Base-by-base conservation (phyloP, 169 alveolate species). In the Plasmodium billcollinsi region DNA sequence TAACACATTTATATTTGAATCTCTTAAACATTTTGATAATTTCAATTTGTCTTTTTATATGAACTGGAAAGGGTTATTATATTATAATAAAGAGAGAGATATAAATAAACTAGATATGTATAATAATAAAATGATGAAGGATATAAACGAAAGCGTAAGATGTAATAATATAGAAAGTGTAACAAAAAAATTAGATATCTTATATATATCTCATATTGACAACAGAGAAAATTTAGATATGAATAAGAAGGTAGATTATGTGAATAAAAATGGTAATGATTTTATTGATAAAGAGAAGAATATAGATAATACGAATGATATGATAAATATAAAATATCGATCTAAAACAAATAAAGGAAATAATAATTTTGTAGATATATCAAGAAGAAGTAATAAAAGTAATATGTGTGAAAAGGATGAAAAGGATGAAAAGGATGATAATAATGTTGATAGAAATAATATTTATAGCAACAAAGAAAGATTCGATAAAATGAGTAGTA, bases 21-120 rank as follows among this genome's bases (percentile, higher is more conserved):
- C 95, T 0, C 94, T 94, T 45, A 93, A 89, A 39, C 96, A 94
- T 88, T 88, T 94, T 66, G 96, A 94, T 39, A 71, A 39, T 65
- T 73, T 94, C 33, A 88, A 91, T 47, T 54, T 91, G 15, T 47
- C 71, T 29, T 71, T 63, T 52, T 73, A 92, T 54, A 52, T 49
- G 26, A 78, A 61, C 26, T 94, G 96, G 96, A 80, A 88, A 14
- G 96, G 96, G 24, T 50, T 94, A 33, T 50, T 88, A 21, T 91
- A 88, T 65, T 78, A 18, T 66, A 26, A 50, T 33, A 3, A 21
- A 56, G 47, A 29, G 8, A 1, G 6, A 21, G 62, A 65, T 54
- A 71, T 69, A 2, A 39, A 39, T 39, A 39, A 39, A 39, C 5
- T 39, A 11, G 80, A 75, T 39, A 52, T 24, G 0, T 26, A 72